phyloP scores from a whole-genome alignment of 2,329 filamentous ascomycete species.

The Cladosporium colombiae region DNA sequence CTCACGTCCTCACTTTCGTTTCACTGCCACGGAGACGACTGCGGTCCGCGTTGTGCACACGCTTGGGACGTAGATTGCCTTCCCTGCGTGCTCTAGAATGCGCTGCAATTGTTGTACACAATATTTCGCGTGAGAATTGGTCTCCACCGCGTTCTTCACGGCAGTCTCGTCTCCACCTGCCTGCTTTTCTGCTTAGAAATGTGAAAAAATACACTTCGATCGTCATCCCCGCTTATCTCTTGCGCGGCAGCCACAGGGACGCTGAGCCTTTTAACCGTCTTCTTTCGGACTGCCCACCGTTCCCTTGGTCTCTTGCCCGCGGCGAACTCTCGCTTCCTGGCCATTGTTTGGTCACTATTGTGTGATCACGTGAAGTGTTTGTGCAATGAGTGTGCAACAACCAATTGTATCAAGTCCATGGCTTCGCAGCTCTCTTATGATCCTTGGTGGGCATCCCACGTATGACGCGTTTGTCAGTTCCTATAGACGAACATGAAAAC shows the following conservation, averaged over 20 bases:
- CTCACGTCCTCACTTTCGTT: not conserved
- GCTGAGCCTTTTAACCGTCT: not conserved
- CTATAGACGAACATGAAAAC: too few relatives aligned
- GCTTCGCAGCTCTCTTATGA: not conserved
- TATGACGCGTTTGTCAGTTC: too few relatives aligned
- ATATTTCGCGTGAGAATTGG: not conserved
- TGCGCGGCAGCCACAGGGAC: not conserved
- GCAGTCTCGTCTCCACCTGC: not conserved
- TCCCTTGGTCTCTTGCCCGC: not conserved
- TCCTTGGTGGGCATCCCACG: too few relatives aligned
- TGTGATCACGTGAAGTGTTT: not conserved
- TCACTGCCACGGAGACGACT: not conserved
- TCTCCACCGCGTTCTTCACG: conserved; percentile 4
- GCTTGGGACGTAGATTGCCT: not conserved
- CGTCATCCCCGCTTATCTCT: conserved; percentile 10
- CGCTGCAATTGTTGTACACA: not conserved
- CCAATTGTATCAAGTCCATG: not conserved
- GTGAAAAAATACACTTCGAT: conserved; percentile 7
- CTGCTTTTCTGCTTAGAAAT: conserved; percentile 1
- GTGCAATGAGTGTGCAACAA: not conserved
- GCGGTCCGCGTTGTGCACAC: not conserved
- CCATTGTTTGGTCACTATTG: not conserved
- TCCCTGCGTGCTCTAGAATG: not conserved
- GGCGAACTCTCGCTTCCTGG: not conserved
- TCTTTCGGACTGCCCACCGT: not conserved